phyloP scores from a whole-genome alignment of 1,284 basidiomycete genomes.

The Wallemia mellicola region DNA sequence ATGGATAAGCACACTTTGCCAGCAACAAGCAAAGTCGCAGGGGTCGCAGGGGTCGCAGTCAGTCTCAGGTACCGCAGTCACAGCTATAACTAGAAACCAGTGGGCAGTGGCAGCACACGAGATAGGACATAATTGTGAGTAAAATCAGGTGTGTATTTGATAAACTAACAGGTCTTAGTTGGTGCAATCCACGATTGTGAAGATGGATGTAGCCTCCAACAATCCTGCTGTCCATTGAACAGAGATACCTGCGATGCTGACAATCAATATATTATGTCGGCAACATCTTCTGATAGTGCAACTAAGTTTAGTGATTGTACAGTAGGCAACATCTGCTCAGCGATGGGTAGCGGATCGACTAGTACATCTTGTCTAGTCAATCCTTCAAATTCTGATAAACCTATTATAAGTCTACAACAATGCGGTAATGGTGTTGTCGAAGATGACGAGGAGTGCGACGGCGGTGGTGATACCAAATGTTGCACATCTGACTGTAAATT shows the following conservation, averaged over 20 bases:
- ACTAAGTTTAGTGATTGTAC: constrained; percentile 45
- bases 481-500: constrained; percentile 29
- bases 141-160: too few species aligned
- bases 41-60: constrained; percentile 21
- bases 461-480: neutral
- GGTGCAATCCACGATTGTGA: constrained; percentile 25
- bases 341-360: neutral
- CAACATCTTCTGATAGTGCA: constrained; percentile 23
- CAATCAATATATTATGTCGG: constrained; percentile 6
- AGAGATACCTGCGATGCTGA: constrained; percentile 31
- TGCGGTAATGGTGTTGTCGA: constrained; percentile 53
- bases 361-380: neutral
- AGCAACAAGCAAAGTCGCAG: constrained; percentile 23
- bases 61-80: constrained; percentile 58
- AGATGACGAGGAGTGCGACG: constrained; percentile 37
- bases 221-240: constrained; percentile 41
- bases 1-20: constrained; percentile 49
- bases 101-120: constrained; percentile 59
- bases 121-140: constrained; percentile 23
- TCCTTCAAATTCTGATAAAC: neutral
- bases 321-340: constrained; percentile 46
- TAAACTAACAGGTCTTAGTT: too few species aligned
- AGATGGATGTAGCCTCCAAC: constrained; percentile 28
- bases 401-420: constrained; percentile 11
- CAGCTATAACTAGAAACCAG: constrained; percentile 28